Conservation (phyloP, 2,329 filamentous ascomycete genomes). For the Aspergillus costaricaensis region DNA sequence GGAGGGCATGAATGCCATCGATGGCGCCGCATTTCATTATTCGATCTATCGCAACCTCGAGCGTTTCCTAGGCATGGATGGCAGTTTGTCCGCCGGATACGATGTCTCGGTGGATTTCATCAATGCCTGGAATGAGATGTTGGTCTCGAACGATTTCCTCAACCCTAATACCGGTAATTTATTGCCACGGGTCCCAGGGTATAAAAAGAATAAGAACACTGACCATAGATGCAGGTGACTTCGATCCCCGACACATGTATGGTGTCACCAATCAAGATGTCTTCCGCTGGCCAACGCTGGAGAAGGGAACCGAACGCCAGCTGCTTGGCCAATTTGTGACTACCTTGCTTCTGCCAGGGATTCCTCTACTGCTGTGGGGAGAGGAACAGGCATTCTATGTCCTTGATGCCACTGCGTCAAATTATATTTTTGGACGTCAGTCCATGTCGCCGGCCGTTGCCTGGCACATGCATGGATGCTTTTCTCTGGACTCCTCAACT, state of each 20-base stretch:
- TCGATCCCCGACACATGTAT: slow-evolving; percentile 65
- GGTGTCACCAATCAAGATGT: slow-evolving; percentile 66
- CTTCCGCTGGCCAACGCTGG: slow-evolving; percentile 62
- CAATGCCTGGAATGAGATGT: slow-evolving; percentile 56
- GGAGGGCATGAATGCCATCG: slow-evolving; percentile 54
- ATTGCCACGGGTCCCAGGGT: rapidly evolving
- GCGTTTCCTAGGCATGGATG: slow-evolving; percentile 61
- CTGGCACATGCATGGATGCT: slow-evolving; percentile 66
- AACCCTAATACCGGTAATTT: slow-evolving; percentile 57
- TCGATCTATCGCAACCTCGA: slow-evolving; percentile 61
- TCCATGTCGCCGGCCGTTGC: slow-evolving; percentile 61
- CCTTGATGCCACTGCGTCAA: slow-evolving; percentile 62
- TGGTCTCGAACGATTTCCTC: slow-evolving; percentile 59
- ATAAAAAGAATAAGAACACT: background rate
- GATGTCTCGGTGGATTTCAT: slow-evolving; percentile 57
- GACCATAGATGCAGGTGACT: slow-evolving; percentile 32
- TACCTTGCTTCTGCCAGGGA: slow-evolving; percentile 60
- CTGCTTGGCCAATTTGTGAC: slow-evolving; percentile 60
- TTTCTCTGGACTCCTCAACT: slow-evolving; percentile 56
- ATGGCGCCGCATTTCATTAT: slow-evolving; percentile 64
- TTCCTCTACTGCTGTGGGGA: slow-evolving; percentile 64
- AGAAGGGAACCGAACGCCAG: slow-evolving; percentile 57
- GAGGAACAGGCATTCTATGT: slow-evolving; percentile 66
- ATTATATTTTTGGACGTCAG: slow-evolving; percentile 65
- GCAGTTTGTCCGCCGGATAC: slow-evolving; percentile 54